Evolutionary conservation across 2,329 filamentous ascomycete species (phyloP), one percentile per base, ranked within the genome.

Genomic region (Aschersonia sp.): DNA sequence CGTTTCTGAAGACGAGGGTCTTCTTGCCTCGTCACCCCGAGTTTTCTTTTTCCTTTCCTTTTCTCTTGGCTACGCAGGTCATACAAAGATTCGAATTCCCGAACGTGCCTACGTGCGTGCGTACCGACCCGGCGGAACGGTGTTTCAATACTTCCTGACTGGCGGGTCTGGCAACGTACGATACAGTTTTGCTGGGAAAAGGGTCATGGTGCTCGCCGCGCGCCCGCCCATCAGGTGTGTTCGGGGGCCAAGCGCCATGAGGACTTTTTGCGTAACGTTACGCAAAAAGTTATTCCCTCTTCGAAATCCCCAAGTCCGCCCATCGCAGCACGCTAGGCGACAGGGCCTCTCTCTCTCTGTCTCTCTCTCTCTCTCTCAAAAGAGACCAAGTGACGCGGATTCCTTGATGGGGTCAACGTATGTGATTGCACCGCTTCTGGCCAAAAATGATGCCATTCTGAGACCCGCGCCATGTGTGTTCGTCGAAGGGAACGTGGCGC

Each of bases 61-160:
- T 22, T 4, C 22, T 22, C 22, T 22, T 22, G 22, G 22, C 22
- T 22, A 47, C 42, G 31, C 33, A 30, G 29, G 46, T 48, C 12
- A 42, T 46, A 50, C 46, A 46, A 46, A 48, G 44, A 22, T 31
- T 31, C 11, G 29, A 11, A 50, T 41, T 32, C 12, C 43, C 49
- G 42, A 44, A 44, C 35, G 42, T 41, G 32, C 45, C 43, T n/a
- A n/a, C n/a, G 22, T 37, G 39, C n/a, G 22, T 37, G 39, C 12
- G 32, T 47, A 45, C 49, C 49, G 46, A 42, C 33, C 42, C 43
- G n/a, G 22, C 43, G 43, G 46, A 30, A 48, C 49, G 33, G 46
- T 47, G 46, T 48, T 31, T 42, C 46, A 46, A 30, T 44, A 44
- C 33, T 14, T 45, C 29, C 49, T 44, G 46, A 50, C 46, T 29